phyloP scores from a whole-genome alignment of 2,329 filamentous ascomycete genomes.

The Ceratocystis cubensis region DNA sequence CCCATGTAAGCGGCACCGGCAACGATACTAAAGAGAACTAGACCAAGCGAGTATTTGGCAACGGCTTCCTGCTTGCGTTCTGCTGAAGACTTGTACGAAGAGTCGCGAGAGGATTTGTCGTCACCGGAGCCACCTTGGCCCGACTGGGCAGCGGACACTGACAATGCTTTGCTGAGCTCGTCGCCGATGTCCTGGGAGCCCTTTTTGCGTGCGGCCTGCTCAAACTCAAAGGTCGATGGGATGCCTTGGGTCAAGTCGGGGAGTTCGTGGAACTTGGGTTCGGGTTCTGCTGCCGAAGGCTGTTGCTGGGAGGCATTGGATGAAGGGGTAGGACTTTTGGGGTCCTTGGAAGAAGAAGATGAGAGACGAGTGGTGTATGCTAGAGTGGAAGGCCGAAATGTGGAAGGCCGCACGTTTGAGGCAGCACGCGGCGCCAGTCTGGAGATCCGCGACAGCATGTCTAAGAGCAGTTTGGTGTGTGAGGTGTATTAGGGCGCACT shows the following conservation, averaged over 20 bases:
- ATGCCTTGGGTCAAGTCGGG: constrained; percentile 92
- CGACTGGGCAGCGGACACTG: constrained; percentile 30
- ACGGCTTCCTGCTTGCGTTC: constrained; percentile 68
- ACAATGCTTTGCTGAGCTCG: constrained; percentile 25
- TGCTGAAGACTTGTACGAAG: constrained; percentile 78
- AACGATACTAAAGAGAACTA: constrained; percentile 43
- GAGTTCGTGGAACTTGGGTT: constrained; percentile 48
- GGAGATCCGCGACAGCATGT: constrained; percentile 10
- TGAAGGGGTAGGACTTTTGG: background rate
- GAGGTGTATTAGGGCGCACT: background rate
- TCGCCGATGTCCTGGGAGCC: constrained; percentile 25
- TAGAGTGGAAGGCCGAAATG: constrained; percentile 20
- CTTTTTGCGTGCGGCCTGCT: constrained; percentile 37
- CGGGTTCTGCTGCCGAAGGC: constrained; percentile 21
- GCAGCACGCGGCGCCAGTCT: constrained; percentile 16
- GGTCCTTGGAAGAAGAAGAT: background rate
- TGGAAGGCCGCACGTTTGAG: constrained; percentile 21
- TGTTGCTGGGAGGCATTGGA: constrained; percentile 3
- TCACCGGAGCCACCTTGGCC: constrained; percentile 20
- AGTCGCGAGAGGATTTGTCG: constrained; percentile 53
- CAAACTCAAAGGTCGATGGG: constrained; percentile 75
- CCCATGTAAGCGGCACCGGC: constrained; percentile 62
- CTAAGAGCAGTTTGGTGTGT: background rate
- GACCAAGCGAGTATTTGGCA: constrained; percentile 60
- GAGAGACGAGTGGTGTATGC: background rate